Base-by-base conservation (phyloP, 805 yeast genomes). In the Wickerhamomyces hampshirensis region DNA sequence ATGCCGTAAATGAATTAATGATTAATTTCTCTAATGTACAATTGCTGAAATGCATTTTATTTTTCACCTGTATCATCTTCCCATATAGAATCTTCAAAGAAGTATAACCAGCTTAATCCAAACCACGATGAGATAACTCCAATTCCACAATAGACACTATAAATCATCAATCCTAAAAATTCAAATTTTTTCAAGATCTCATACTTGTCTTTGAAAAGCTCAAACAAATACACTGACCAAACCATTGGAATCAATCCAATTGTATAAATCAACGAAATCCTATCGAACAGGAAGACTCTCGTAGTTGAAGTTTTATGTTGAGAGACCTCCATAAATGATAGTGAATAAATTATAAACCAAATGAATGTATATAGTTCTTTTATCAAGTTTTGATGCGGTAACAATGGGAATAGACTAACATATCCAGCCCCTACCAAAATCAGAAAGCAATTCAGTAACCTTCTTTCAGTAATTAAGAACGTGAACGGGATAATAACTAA, bases 51-150 rank as follows among this genome's bases (percentile, higher is more conserved):
- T n/a, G n/a, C n/a, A n/a, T n/a, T n/a, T n/a, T n/a, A 30, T n/a
- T n/a, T n/a, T n/a, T 43, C 44, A 16, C 18, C 31, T 6, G 18
- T 14, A 27, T 33, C 32, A 13, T 46, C 42, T 8, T 36, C 63
- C 87, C 88, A 81, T 3, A 83, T 65, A 5, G 74, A 68, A 50
- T 87, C 95, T 54, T 84, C 89, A 37, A 85, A 77, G 57, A 87
- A 85, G 54, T 85, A 89, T 36, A 84, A 63, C 96, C 96, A 89
- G 42, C 84, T 78, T 47, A 88, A 73, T 6, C 94, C 93, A 44
- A 82, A 73, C 95, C 96, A 93, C 33, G 95, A 77, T 30, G 85
- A 70, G 7, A 89, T 66, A 6, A 93, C 77, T 4, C 98, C 99
- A 13, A 85, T 42, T 0, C 86, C 76, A 58, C 97, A 86, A 60